These are phyloP conservation scores for Microdochium trichocladiopsis DNA, from an alignment of 2,329 filamentous ascomycete species.

Conservation along the genomic window DNA sequence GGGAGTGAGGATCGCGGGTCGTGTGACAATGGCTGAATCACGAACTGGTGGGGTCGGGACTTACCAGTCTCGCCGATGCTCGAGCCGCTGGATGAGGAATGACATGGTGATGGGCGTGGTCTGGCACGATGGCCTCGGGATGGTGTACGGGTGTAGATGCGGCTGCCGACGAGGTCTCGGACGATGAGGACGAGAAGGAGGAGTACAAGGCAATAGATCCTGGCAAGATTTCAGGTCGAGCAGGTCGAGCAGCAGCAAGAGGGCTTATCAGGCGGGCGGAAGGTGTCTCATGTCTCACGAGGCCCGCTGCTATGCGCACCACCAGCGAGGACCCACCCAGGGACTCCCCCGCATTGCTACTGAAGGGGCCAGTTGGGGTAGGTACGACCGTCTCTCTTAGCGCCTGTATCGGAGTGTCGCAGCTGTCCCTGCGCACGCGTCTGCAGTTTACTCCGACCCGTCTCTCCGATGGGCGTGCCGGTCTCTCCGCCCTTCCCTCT, in stretches of 20 bases:
- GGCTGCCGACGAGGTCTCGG: neutral
- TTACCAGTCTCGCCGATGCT: conserved; percentile 67
- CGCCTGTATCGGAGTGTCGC: neutral
- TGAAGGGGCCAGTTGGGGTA: neutral
- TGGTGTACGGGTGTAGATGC: no score
- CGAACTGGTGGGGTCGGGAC: conserved; percentile 13
- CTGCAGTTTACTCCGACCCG: neutral
- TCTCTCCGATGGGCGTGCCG: neutral
- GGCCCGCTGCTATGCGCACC: neutral
- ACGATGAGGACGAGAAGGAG: neutral
- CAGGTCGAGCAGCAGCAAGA: no score
- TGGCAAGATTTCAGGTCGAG: no score
- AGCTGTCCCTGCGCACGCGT: neutral
- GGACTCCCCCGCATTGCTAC: neutral
- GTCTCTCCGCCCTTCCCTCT: no score
- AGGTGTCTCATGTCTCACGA: neutral
- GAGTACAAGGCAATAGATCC: neutral
- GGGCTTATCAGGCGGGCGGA: neutral
- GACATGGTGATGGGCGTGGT: conserved; percentile 22
- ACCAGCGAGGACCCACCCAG: neutral
- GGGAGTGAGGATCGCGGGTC: neutral
- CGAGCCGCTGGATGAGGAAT: conserved; percentile 50
- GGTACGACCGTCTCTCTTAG: neutral
- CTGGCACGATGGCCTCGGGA: neutral
- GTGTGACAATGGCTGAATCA: conserved; percentile 1